A percentile compares a stretch with the other conserved stretches of the same genome.
Conservation (phyloP, 2,329 filamentous ascomycete genomes). For the Monilinia aucupariae region DNA sequence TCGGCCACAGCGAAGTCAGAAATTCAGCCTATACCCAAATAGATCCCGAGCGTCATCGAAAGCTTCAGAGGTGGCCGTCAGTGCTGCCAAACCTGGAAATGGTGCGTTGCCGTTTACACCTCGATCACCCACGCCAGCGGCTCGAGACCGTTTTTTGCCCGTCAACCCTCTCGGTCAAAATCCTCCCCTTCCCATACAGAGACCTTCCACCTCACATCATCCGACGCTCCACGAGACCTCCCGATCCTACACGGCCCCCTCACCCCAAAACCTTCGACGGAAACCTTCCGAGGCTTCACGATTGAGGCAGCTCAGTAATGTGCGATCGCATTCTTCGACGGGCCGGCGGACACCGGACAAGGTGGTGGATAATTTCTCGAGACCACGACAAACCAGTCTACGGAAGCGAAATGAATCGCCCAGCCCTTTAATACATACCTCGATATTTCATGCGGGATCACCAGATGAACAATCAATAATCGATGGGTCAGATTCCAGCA, state of each 20-base stretch:
- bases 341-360: constrained; percentile 26
- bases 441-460: constrained; percentile 25
- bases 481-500: constrained; percentile 15
- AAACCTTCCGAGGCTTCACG: constrained; percentile 34
- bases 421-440: constrained; percentile 24
- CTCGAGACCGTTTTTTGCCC: constrained; percentile 8
- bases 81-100: not conserved
- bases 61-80: constrained; percentile 16
- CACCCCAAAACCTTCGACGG: constrained; percentile 26
- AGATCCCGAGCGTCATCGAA: constrained; percentile 27
- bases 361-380: constrained; percentile 31
- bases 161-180: constrained; percentile 6
- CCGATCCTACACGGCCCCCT: constrained; percentile 27
- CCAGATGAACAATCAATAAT: constrained; percentile 25
- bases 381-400: constrained; percentile 30
- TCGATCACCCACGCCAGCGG: constrained; percentile 19
- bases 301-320: constrained; percentile 34
- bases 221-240: constrained; percentile 19
- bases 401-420: constrained; percentile 30
- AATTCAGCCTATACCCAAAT: constrained; percentile 31
- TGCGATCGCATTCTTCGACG: constrained; percentile 28
- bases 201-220: constrained; percentile 29
- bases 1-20: constrained; percentile 29
- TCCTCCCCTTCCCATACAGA: constrained; percentile 17
- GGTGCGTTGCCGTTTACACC: constrained; percentile 18